A percentile compares a stretch with the other conserved stretches of the same genome.
These are phyloP conservation scores for Pholiota conissans DNA, from an alignment of 768 basidiomycete genomes.

Conservation along the genomic window DNA sequence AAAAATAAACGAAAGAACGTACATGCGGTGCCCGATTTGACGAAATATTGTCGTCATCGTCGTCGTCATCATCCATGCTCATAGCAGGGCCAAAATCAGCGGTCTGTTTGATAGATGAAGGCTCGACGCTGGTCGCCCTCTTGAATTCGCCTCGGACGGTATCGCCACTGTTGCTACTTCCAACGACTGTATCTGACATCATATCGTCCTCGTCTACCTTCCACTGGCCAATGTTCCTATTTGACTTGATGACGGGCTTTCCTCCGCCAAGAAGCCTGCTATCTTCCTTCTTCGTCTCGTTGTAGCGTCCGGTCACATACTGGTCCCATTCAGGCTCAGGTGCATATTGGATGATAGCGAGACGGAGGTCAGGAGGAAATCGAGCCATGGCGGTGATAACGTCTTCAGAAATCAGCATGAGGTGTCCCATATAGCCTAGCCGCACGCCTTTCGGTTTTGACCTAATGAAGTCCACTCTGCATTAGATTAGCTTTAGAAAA, in stretches of 20 bases:
- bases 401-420: conserved; percentile 93
- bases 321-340: conserved; percentile 85
- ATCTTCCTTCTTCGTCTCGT: conserved; percentile 85
- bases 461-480: conserved; percentile 32
- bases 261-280: conserved; percentile 82
- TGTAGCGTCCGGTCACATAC: conserved; percentile 83
- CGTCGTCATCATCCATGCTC: conserved; percentile 45
- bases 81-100: conserved; percentile 67
- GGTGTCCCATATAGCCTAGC: conserved; percentile 95
- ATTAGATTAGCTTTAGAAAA: background rate
- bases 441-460: conserved; percentile 76
- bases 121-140: conserved; percentile 42
- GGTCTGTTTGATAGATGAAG: conserved; percentile 45
- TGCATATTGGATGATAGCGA: conserved; percentile 62
- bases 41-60: conserved; percentile 37
- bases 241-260: conserved; percentile 59
- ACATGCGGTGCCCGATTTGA: conserved; percentile 51
- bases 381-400: conserved; percentile 87
- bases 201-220: conserved; percentile 69
- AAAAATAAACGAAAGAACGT: conserved; percentile 21
- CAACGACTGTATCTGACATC: conserved; percentile 14
- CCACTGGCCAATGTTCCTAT: conserved; percentile 45
- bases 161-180: conserved; percentile 11
- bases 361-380: conserved; percentile 78
- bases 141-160: conserved; percentile 55